These are phyloP conservation scores for Vaccinium myrtillus DNA, from an alignment of 148 eudicot species.

Conservation along the genomic window DNA sequence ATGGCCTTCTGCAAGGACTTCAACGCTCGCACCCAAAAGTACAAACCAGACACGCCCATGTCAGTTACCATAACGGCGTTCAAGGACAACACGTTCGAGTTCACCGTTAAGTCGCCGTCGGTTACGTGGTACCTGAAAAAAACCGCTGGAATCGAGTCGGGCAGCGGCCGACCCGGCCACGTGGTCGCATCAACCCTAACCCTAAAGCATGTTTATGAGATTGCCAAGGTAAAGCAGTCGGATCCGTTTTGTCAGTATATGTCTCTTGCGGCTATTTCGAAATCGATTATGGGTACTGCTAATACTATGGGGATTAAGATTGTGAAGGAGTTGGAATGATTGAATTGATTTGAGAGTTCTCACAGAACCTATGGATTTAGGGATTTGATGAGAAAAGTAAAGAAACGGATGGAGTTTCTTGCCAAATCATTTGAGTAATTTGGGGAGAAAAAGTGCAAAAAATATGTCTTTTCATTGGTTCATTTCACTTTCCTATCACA, in stretches of 20 bases:
- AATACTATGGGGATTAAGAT: conserved; percentile 74
- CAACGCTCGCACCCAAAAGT: conserved; percentile 85
- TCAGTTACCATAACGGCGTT: conserved; percentile 71
- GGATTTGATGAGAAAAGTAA: too few relatives aligned
- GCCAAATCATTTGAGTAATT: too few relatives aligned
- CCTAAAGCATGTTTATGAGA: conserved; percentile 77
- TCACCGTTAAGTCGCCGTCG: conserved; percentile 65
- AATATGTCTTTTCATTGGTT: too few relatives aligned
- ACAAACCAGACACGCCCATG: conserved; percentile 86
- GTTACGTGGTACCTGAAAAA: conserved; percentile 82
- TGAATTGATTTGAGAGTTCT: background rate
- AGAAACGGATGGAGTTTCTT: too few relatives aligned
- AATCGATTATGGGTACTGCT: conserved; percentile 86
- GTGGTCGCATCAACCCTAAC: conserved; percentile 50
- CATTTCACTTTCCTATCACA: too few relatives aligned
- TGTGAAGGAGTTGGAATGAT: conserved; percentile 61
- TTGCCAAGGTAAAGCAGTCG: conserved; percentile 73
- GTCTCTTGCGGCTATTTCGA: conserved; percentile 63
- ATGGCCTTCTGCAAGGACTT: conserved; percentile 97
- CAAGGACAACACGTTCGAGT: conserved; percentile 82
- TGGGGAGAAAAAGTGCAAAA: too few relatives aligned
- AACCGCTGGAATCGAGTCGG: conserved; percentile 78
- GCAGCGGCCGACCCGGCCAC: conserved; percentile 69
- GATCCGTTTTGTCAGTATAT: conserved; percentile 65
- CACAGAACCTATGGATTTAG: too few relatives aligned